Conservation (phyloP, 2,329 filamentous ascomycete species). For the Didymella lethalis region DNA sequence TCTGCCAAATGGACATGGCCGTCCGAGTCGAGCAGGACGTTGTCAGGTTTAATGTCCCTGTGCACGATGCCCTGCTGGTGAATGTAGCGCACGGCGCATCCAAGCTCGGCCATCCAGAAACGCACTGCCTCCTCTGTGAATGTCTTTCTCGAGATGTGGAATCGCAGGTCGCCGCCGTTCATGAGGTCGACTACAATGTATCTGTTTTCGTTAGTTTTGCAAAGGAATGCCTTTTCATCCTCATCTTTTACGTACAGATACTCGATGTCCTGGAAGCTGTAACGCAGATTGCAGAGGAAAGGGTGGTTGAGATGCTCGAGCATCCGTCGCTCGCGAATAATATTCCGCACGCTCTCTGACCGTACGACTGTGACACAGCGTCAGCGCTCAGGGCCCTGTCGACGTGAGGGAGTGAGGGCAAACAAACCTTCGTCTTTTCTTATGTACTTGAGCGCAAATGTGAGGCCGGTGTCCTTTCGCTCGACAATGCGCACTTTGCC, state of each 20-base stretch:
- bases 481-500: conserved; percentile 99
- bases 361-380: conserved; percentile 75
- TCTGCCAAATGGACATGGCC: conserved; percentile 93
- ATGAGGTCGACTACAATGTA: conserved; percentile 97
- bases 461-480: conserved; percentile 90
- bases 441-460: conserved; percentile 97
- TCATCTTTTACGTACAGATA: conserved; percentile 69
- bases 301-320: conserved; percentile 97
- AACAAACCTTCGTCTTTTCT: conserved; percentile 93
- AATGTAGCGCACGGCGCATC: conserved; percentile 76
- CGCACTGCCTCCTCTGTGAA: conserved; percentile 97
- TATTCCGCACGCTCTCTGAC: conserved; percentile 97
- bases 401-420: conserved; percentile 4
- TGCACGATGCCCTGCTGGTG: conserved; percentile 55
- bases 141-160: conserved; percentile 96
- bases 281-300: conserved; percentile 97
- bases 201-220: conserved; percentile 17
- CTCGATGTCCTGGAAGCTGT: conserved; percentile 99
- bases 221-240: not conserved
- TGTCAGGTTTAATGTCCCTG: conserved; percentile 55
- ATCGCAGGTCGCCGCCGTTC: conserved; percentile 95
- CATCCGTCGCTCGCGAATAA: conserved; percentile 97
- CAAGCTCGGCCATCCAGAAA: conserved; percentile 96
- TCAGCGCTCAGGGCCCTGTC: conserved; percentile 30
- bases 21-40: conserved; percentile 53